Percentiles rank a stretch among this genome's conserved stretches.
Evolutionary conservation across 352 stramenopile genomes (phyloP).

Genomic region (Blastocystis sp.): DNA sequence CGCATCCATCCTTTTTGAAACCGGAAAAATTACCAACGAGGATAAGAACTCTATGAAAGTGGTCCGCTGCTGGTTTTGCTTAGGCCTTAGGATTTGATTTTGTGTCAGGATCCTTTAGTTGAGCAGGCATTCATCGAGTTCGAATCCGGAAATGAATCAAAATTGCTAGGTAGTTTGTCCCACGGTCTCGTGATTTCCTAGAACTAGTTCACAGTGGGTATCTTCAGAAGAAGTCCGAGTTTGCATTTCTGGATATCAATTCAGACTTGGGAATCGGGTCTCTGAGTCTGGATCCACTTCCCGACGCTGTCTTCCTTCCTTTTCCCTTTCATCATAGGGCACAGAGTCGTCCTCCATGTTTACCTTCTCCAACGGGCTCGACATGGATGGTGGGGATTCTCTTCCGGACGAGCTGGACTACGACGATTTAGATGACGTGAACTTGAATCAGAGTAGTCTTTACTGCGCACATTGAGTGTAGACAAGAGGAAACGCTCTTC

Average conservation of each 20-base stretch:
- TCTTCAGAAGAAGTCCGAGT: constrained; percentile 67
- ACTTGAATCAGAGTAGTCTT: constrained; percentile 4
- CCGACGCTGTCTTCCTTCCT: not conserved
- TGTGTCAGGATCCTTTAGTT: constrained; percentile 63
- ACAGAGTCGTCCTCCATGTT: constrained; percentile 12
- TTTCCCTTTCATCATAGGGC: not conserved
- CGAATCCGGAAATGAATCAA: constrained; percentile 41
- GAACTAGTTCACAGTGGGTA: constrained; percentile 52
- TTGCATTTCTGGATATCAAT: constrained; percentile 57
- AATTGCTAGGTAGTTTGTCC: constrained; percentile 16
- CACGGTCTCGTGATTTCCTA: not conserved
- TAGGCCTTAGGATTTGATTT: constrained; percentile 56
- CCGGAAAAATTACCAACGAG: constrained; percentile 63
- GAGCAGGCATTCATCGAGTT: constrained; percentile 56
- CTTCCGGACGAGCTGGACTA: constrained; percentile 25
- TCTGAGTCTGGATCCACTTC: constrained; percentile 24
- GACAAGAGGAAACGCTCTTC: constrained; percentile 28
- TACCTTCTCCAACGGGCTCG: not conserved
- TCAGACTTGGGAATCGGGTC: constrained; percentile 18
- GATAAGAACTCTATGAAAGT: constrained; percentile 67
- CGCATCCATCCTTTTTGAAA: constrained; percentile 59
- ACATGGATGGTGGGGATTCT: not conserved
- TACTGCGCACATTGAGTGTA: not conserved
- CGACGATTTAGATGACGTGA: constrained; percentile 31
- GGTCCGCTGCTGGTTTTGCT: not conserved